These are phyloP conservation scores for Gossypium aridum DNA, from an alignment of 441 rosid species.

Conservation along the genomic window DNA sequence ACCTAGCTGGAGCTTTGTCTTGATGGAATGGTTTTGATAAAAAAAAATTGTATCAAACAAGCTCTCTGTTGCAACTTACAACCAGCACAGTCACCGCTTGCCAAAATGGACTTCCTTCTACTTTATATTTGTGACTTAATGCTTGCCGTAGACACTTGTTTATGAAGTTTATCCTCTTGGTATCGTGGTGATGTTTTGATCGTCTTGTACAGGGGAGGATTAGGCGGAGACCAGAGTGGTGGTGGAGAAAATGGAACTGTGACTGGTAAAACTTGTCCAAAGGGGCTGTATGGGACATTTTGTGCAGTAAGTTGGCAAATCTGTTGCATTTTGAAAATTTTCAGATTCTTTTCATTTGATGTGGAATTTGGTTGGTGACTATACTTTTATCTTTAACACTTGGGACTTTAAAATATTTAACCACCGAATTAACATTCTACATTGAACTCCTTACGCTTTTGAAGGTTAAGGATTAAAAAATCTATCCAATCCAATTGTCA, in stretches of 20 bases:
- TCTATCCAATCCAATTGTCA: neutral
- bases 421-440: neutral
- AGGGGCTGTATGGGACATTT: conserved; percentile 87
- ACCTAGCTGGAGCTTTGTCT: neutral
- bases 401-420: neutral
- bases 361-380: neutral
- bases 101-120: neutral
- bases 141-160: neutral
- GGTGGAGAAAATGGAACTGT: conserved; percentile 82
- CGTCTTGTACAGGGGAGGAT: conserved; percentile 61
- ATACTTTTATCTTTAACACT: neutral
- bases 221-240: conserved; percentile 43
- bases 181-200: conserved; percentile 3
- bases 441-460: neutral
- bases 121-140: conserved; percentile 10
- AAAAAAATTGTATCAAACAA: neutral
- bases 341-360: neutral
- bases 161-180: conserved; percentile 1
- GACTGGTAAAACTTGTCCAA: conserved; percentile 88
- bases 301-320: conserved; percentile 49
- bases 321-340: conserved; percentile 2
- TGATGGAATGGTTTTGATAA: neutral
- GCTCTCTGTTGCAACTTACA: neutral
- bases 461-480: neutral
- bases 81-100: neutral